Base-by-base conservation (phyloP, 495 filamentous ascomycete species). In the Tetracladium setigerum region DNA sequence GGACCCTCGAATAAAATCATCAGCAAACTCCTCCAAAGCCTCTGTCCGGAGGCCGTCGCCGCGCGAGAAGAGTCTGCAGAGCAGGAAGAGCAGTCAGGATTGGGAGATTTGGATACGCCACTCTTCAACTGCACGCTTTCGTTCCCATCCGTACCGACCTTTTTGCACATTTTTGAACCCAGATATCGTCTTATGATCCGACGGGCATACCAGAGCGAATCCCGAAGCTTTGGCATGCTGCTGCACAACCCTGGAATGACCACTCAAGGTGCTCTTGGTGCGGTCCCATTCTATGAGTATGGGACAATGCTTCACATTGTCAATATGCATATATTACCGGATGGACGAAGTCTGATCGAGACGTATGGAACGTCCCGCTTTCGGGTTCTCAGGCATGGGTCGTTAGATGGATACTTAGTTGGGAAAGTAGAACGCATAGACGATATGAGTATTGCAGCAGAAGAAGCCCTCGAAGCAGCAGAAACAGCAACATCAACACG, bases 81-180 rank as follows among this genome's bases (percentile, higher is more conserved):
- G 17, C 57, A 62, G 8, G 76, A 81, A 49, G 75, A 81, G 46
- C 44, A n/a, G 37, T 60, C 64, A 9, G 65, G 66, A 19, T 66
- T 72, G 11, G 69, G 67, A 10, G 82, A 80, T 13, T 72, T 77
- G 24, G 75, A 81, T 24, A 72, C 82, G 11, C 80, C 89, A 1
- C 66, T 96, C 2, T 95, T 95, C 52, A 74, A 94, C 38, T 90
- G 84, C 63, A 85, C 87, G 3, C 65, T 91, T 4, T 76, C 84
- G 0, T 90, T 89, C 50, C 90, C 90, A 11, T 71, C 71, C 0
- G 87, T 90, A 79, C 88, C 86, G 1, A 88, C 83, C 1, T 89
- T 89, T 53, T 66, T 96, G 0, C 84, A 91, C 58, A 76, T 96
- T n/a, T 95, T 95, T 61, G 90, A 96, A 61, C 86, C 88, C 17